Evolutionary conservation across 805 yeast species (phyloP).

Genomic region (Alloascoidea hylecoeti): DNA sequence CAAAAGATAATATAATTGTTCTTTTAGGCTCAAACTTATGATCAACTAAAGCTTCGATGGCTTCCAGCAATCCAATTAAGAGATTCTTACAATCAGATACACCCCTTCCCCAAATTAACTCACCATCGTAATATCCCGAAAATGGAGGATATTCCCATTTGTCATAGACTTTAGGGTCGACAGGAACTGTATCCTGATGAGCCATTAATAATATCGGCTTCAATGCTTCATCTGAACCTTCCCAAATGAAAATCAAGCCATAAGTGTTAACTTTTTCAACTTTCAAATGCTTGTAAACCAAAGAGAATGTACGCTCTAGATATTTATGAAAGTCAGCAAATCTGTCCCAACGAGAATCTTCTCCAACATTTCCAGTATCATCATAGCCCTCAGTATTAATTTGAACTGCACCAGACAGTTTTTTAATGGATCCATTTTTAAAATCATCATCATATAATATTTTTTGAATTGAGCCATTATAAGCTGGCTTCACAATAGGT

Average conservation of each 20-base stretch:
- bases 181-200: slow-evolving; percentile 59
- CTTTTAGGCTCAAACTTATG: slow-evolving; percentile 35
- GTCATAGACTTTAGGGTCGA: slow-evolving; percentile 30
- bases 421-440: neutral
- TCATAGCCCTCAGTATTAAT: slow-evolving; percentile 57
- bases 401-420: slow-evolving; percentile 35
- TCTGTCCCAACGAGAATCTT: slow-evolving; percentile 33
- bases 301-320: slow-evolving; percentile 32
- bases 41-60: slow-evolving; percentile 32
- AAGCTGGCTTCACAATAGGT: too few species aligned
- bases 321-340: slow-evolving; percentile 32
- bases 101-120: slow-evolving; percentile 50
- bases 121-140: slow-evolving; percentile 41
- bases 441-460: neutral
- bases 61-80: slow-evolving; percentile 40
- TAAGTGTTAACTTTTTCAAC: slow-evolving; percentile 36
- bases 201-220: slow-evolving; percentile 50
- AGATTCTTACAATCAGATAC: slow-evolving; percentile 51
- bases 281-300: slow-evolving; percentile 24
- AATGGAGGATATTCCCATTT: slow-evolving; percentile 50
- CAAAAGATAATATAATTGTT: slow-evolving; percentile 39
- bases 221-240: slow-evolving; percentile 28
- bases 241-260: slow-evolving; percentile 40
- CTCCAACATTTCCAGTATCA: slow-evolving; percentile 30
- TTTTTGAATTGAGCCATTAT: neutral